Evolutionary conservation across 2,329 filamentous ascomycete species (phyloP), one percentile per base, ranked within the genome.

Genomic region (Monosporascus sp.): DNA sequence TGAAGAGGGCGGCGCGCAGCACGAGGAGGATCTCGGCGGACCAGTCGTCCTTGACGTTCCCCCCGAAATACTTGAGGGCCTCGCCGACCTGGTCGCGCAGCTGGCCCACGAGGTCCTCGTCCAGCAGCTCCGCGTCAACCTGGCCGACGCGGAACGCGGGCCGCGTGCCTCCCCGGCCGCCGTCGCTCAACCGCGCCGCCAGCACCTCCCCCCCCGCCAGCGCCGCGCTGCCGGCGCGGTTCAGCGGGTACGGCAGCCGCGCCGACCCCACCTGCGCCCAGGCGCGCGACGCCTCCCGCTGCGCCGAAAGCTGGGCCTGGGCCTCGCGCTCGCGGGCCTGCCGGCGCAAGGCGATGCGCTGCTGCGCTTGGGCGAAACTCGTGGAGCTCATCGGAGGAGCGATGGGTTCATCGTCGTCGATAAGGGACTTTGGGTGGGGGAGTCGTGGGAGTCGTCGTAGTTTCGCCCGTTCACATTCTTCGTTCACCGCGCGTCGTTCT

Each of bases 141-240:
- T 99, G 94, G 27, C 93, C 91, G 27, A 99, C 94, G 51, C 94
- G 86, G 69, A 96, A 97, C 11, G 89, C 86, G 5, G 94, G 93
- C 17, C 84, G 78, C 24, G 89, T 93, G 45, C 90, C 90, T 65
- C 91, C 85, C 55, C 27, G 8, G 27, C 1, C 24, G 27, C 27
- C 27, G 9, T 9, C 31, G 31, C 4, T 34, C 31, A 34, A 9
- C 11, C 88, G 84, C 6, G 87, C 85, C 39, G 82, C 83, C 42
- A 93, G 73, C 5, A 80, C 74, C 65, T 91, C 83, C 90, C 88
- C 96, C 51, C 83, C 72, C 38, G 73, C 72, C 18, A 81, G 66
- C 36, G 74, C 72, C 0, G 72, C 67, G 53, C 61, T 66, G 51
- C 78, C 78, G 50, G 88, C 66, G 55, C 76, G 75, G 68, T 81